Conservation (phyloP, 2,329 filamentous ascomycete species). For the Leptographium radiaticola region DNA sequence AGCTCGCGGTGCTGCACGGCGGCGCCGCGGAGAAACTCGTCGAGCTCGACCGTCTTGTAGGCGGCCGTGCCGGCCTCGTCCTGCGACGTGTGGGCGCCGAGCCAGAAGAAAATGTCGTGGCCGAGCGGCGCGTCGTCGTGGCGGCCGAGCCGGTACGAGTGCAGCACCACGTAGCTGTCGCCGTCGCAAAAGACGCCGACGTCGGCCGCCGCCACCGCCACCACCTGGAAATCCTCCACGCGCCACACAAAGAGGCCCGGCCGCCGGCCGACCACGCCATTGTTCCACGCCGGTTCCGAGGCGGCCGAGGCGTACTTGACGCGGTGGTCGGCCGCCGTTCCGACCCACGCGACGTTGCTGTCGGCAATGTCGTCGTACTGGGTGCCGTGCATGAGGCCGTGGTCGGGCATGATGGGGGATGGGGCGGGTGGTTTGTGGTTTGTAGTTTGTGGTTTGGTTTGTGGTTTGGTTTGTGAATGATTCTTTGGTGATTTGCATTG, state of each 20-base stretch:
- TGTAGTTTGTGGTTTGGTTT: not conserved
- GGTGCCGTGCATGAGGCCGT: constrained; percentile 48
- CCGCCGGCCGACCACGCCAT: constrained; percentile 36
- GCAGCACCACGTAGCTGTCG: constrained; percentile 54
- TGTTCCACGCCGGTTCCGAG: constrained; percentile 55
- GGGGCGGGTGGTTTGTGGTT: not conserved
- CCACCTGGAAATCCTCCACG: constrained; percentile 53
- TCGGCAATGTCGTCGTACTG: constrained; percentile 57
- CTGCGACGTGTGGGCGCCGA: constrained; percentile 50
- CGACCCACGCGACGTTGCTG: constrained; percentile 54
- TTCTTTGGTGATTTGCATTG: too few species aligned
- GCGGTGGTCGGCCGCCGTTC: constrained; percentile 49
- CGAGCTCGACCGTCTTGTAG: constrained; percentile 59
- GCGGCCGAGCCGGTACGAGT: constrained; percentile 30
- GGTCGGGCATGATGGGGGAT: constrained; percentile 41
- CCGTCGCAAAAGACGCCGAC: constrained; percentile 52
- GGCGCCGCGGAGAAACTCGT: constrained; percentile 49
- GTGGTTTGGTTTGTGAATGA: not conserved
- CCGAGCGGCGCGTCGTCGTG: constrained; percentile 20
- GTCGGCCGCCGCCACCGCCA: constrained; percentile 43
- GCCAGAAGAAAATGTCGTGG: constrained; percentile 60
- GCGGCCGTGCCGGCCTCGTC: constrained; percentile 57
- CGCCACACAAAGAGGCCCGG: constrained; percentile 51
- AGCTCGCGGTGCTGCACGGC: constrained; percentile 54
- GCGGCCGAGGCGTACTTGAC: constrained; percentile 54